These are phyloP conservation scores for Ascochyta lentis DNA, from an alignment of 2,329 filamentous ascomycete genomes.

Conservation along the genomic window DNA sequence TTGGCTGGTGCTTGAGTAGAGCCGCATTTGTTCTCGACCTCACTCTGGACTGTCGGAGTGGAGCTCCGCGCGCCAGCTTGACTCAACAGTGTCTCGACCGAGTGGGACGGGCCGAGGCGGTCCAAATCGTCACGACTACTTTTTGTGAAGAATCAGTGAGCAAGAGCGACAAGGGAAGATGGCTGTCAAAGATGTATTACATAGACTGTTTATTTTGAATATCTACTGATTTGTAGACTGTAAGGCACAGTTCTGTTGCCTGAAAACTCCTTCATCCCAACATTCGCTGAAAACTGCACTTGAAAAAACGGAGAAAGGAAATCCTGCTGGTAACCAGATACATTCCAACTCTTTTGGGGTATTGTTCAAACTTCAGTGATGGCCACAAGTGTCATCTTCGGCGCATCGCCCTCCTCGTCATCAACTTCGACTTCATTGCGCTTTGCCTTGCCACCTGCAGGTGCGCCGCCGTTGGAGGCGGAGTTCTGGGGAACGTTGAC, in stretches of 20 bases:
- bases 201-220: conserved; percentile 6
- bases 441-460: conserved; percentile 28
- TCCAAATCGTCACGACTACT: neutral
- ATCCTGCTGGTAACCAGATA: neutral
- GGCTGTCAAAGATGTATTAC: neutral
- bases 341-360: conserved; percentile 4
- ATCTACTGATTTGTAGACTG: neutral
- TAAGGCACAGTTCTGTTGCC: conserved; percentile 1
- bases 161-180: neutral
- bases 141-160: neutral
- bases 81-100: neutral
- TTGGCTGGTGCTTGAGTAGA: conserved; percentile 24
- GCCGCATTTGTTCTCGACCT: neutral
- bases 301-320: conserved; percentile 9
- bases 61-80: conserved; percentile 5
- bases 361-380: conserved; percentile 46
- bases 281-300: conserved; percentile 8
- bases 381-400: conserved; percentile 50
- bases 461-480: conserved; percentile 44
- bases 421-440: conserved; percentile 42
- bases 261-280: conserved; percentile 6
- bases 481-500: conserved; percentile 47
- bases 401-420: conserved; percentile 38
- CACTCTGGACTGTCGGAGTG: neutral
- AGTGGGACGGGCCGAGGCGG: conserved; percentile 11